Percentiles rank a stretch among this genome's conserved stretches.
Evolutionary conservation across 2,329 filamentous ascomycete species (phyloP).

Genomic region (Apiospora malaysiana): DNA sequence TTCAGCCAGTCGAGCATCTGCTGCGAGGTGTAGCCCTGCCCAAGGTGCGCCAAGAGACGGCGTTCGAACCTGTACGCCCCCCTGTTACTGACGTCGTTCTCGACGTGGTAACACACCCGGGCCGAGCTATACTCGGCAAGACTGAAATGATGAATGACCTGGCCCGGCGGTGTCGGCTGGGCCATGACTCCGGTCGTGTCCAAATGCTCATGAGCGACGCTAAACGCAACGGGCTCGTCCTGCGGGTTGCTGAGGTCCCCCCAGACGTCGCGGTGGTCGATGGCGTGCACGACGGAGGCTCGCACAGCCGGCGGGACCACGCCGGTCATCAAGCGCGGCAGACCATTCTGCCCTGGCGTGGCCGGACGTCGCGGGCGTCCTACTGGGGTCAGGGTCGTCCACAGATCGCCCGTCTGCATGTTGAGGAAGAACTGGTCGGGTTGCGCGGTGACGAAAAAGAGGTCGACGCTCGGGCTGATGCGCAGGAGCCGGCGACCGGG

Average conservation of each 20-base stretch:
- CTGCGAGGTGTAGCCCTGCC: neutral
- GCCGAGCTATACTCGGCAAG: neutral
- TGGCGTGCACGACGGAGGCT: neutral
- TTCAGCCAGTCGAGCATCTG: neutral
- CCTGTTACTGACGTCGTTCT: neutral
- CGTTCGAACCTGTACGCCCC: neutral
- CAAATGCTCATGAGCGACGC: no score
- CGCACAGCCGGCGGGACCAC: neutral
- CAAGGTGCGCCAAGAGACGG: neutral
- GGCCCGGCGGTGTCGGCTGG: neutral
- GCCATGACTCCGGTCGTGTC: no score
- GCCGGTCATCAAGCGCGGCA: neutral
- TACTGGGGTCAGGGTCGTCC: neutral
- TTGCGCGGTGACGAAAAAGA: neutral
- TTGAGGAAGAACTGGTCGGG: neutral
- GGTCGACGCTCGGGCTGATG: neutral
- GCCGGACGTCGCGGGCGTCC: neutral
- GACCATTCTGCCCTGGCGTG: fast-evolving
- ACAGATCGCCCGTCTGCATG: neutral
- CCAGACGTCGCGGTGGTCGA: neutral
- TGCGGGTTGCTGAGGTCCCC: no score
- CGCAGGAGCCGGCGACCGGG: neutral
- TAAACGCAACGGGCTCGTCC: no score
- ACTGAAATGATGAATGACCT: neutral
- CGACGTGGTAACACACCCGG: neutral